A percentile compares a stretch with the other conserved stretches of the same genome.
Evolutionary conservation across 768 basidiomycete genomes (phyloP).

Genomic region (Collybiopsis luxurians): DNA sequence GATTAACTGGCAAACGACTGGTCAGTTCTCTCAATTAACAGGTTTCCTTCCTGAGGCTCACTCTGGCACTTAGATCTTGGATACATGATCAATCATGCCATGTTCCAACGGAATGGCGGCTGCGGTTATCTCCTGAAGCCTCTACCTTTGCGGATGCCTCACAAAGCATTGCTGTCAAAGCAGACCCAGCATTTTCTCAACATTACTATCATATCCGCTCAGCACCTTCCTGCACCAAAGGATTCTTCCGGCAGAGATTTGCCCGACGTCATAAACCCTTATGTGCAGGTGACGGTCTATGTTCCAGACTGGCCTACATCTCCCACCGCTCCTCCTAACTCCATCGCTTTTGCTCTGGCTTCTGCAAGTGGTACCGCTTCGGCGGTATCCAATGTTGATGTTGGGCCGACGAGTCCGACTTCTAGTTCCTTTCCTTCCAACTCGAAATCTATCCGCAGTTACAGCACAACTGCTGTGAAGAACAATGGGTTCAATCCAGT

Average conservation of each 20-base stretch:
- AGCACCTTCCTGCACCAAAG: conserved; percentile 79
- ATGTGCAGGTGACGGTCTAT: conserved; percentile 77
- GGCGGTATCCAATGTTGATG: background rate
- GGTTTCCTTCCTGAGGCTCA: background rate
- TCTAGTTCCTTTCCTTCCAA: conserved; percentile 23
- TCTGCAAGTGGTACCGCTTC: background rate
- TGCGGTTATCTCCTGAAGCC: conserved; percentile 92
- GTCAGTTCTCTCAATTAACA: conserved; percentile 40
- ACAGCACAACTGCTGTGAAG: conserved; percentile 62
- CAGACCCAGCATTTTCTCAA: conserved; percentile 60
- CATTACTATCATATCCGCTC: conserved; percentile 80
- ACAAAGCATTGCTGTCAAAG: conserved; percentile 54
- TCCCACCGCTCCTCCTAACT: conserved; percentile 7
- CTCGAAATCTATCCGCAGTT: conserved; percentile 33
- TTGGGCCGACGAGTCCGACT: conserved; percentile 4
- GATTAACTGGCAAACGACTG: conserved; percentile 96
- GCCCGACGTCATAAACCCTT: conserved; percentile 62
- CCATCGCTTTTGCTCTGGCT: background rate
- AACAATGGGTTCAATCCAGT: conserved; percentile 93
- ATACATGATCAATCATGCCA: conserved; percentile 89
- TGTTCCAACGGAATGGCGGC: conserved; percentile 92
- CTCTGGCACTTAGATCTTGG: conserved; percentile 62
- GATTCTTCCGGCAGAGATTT: conserved; percentile 63
- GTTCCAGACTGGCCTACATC: conserved; percentile 65
- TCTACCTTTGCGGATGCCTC: conserved; percentile 59